phyloP scores from a whole-genome alignment of 768 basidiomycete species.

The Vararia minispora region DNA sequence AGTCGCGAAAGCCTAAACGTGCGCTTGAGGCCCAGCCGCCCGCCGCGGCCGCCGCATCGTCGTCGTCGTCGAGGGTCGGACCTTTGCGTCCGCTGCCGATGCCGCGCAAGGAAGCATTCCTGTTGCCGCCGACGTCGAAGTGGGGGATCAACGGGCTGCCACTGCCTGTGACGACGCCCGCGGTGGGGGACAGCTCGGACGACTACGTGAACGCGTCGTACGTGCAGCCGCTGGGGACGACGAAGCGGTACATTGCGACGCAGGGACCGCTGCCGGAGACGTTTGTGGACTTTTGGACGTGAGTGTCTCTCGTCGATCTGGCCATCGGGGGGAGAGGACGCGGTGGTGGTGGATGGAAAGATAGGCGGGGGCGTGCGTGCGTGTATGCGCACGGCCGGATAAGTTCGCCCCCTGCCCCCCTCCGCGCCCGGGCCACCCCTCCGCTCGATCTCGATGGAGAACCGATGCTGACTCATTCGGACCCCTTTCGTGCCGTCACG shows the following conservation, averaged over 20 bases:
- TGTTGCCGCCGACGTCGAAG: too few species aligned
- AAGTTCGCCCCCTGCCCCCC: too few species aligned
- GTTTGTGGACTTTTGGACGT: slow-evolving; percentile 92
- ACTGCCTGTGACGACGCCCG: slow-evolving; percentile 10
- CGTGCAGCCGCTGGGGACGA: slow-evolving; percentile 78
- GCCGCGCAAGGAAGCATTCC: too few species aligned
- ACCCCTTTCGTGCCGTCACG: neutral
- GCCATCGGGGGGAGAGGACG: too few species aligned
- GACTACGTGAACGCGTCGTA: slow-evolving; percentile 96
- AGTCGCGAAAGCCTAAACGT: slow-evolving; percentile 10
- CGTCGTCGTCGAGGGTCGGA: too few species aligned
- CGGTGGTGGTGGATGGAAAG: too few species aligned
- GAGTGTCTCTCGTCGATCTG: slow-evolving; percentile 26
- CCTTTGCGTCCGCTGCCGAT: too few species aligned
- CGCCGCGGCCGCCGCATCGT: too few species aligned
- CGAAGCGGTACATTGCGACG: slow-evolving; percentile 83
- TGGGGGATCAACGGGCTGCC: slow-evolving; percentile 1
- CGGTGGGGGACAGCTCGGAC: slow-evolving; percentile 33
- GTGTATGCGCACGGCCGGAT: neutral
- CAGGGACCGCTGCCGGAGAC: slow-evolving; percentile 90
- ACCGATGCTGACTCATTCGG: too few species aligned
- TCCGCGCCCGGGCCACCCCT: too few species aligned
- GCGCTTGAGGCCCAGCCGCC: slow-evolving; percentile 1
- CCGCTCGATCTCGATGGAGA: too few species aligned
- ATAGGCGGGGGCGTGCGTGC: neutral